These are phyloP conservation scores for Botrytis elliptica DNA, from an alignment of 2,329 filamentous ascomycete species.

Conservation along the genomic window DNA sequence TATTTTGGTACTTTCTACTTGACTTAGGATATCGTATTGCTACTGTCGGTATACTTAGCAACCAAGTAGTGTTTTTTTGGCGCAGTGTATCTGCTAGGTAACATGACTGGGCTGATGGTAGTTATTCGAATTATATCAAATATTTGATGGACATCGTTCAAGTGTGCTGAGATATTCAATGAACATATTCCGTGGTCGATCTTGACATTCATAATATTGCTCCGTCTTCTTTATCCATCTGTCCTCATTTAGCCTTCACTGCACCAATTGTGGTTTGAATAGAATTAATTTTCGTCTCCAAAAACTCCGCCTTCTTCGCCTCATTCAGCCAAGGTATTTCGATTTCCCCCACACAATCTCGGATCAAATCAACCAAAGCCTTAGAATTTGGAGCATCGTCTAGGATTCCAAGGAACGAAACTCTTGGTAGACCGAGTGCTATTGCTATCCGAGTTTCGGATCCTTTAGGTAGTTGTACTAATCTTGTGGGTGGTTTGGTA, in stretches of 20 bases:
- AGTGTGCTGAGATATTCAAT: neutral
- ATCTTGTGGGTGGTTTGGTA: slow-evolving; percentile 46
- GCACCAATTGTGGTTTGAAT: slow-evolving; percentile 40
- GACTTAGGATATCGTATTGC: neutral
- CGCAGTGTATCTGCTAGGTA: neutral
- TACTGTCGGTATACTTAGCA: neutral
- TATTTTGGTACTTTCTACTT: neutral
- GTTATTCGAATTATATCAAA: neutral
- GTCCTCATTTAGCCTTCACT: neutral
- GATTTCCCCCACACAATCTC: slow-evolving; percentile 51
- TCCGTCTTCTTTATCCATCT: too few species aligned
- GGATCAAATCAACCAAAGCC: slow-evolving; percentile 56
- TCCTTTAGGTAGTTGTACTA: slow-evolving; percentile 62
- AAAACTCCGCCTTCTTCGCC: slow-evolving; percentile 41
- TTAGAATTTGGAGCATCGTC: slow-evolving; percentile 56
- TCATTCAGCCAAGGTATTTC: slow-evolving; percentile 58
- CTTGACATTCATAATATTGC: neutral
- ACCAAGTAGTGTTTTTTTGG: neutral
- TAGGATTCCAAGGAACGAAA: slow-evolving; percentile 62
- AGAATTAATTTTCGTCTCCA: slow-evolving; percentile 49
- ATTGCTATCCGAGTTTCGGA: slow-evolving; percentile 57
- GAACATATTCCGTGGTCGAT: neutral
- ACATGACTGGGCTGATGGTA: neutral
- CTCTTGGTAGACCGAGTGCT: slow-evolving; percentile 60
- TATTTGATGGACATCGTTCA: neutral